A percentile compares a stretch with the other conserved stretches of the same genome.
Evolutionary conservation across 257 asterid genomes (phyloP).

Genomic region (Euphrasia confusa): DNA sequence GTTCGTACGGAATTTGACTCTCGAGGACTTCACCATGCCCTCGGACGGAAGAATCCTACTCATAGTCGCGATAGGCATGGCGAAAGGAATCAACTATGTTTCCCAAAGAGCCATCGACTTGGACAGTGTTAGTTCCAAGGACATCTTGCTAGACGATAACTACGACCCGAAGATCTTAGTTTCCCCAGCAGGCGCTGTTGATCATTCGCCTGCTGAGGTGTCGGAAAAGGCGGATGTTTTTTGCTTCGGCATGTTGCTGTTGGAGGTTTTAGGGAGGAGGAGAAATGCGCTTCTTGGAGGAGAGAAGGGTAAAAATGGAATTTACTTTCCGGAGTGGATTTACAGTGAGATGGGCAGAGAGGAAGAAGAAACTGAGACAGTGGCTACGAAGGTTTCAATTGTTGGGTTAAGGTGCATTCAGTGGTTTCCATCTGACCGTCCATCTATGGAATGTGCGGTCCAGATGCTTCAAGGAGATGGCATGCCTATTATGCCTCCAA

Average conservation of each 20-base stretch:
- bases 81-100: constrained; percentile 32
- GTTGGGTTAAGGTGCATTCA: constrained; percentile 30
- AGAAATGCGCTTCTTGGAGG: not conserved
- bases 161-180: constrained; percentile 32
- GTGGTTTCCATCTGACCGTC: constrained; percentile 58
- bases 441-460: constrained; percentile 38
- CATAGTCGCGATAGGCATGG: constrained; percentile 29
- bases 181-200: constrained; percentile 26
- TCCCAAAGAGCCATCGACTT: constrained; percentile 25
- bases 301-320: too few relatives aligned
- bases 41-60: constrained; percentile 13
- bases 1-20: constrained; percentile 21
- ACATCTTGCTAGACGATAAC: constrained; percentile 30
- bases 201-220: constrained; percentile 10
- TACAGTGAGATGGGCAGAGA: constrained; percentile 18
- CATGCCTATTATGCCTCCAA: constrained; percentile 39
- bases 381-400: constrained; percentile 2
- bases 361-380: constrained; percentile 19
- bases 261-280: constrained; percentile 24
- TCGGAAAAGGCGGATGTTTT: constrained; percentile 29
- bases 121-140: constrained; percentile 26
- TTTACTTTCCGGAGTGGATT: constrained; percentile 21
- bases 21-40: constrained; percentile 4
- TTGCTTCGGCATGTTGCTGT: constrained; percentile 28
- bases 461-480: constrained; percentile 48